Conservation (phyloP, 2,329 filamentous ascomycete species). For the Fonsecaea multimorphosa region DNA sequence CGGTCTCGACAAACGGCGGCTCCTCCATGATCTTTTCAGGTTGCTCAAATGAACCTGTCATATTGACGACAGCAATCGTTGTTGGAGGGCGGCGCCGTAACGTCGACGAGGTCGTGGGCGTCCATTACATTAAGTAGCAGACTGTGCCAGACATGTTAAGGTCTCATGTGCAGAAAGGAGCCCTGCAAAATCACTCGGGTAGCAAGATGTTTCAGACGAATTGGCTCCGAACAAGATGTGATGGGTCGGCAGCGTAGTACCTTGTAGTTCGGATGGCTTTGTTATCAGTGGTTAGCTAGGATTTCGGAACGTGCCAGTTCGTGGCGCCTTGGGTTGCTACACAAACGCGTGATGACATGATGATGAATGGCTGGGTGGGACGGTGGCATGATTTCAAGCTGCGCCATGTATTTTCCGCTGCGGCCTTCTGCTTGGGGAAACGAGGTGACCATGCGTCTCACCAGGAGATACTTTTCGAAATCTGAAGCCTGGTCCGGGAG, state of each 20-base stretch:
- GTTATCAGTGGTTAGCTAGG: background rate
- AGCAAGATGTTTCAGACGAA: conserved; percentile 2
- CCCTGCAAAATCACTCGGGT: background rate
- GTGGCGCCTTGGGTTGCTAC: background rate
- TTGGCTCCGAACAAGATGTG: background rate
- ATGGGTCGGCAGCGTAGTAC: background rate
- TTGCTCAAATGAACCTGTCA: background rate
- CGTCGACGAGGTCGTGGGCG: background rate
- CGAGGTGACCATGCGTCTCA: background rate
- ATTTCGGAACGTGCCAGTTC: background rate
- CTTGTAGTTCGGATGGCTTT: background rate
- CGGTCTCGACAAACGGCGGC: conserved; percentile 12
- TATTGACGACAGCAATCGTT: background rate
- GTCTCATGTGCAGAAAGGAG: conserved; percentile 2
- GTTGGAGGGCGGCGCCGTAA: background rate
- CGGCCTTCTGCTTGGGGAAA: background rate
- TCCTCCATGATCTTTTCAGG: background rate
- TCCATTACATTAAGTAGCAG: background rate
- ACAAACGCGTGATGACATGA: background rate
- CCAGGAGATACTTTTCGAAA: background rate
- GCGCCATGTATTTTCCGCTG: background rate
- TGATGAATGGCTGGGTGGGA: background rate
- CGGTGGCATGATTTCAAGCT: background rate
- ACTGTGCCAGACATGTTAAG: background rate
- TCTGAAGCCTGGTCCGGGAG: background rate